phyloP scores from a whole-genome alignment of 2,329 filamentous ascomycete species.

The Aspergillus tamarii region DNA sequence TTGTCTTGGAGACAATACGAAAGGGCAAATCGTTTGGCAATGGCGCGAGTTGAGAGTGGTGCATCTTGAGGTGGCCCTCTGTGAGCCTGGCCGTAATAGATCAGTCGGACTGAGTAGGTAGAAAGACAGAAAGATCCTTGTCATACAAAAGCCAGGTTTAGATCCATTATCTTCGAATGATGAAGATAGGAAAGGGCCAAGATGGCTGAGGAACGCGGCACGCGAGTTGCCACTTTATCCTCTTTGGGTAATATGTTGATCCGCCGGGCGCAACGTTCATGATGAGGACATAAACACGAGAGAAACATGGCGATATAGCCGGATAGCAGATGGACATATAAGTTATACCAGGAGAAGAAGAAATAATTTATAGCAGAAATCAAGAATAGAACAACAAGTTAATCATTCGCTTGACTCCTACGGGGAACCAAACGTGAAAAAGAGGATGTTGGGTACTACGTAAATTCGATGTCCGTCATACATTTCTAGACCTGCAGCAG shows the following conservation, averaged over 20 bases:
- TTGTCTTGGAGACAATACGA: constrained; percentile 92
- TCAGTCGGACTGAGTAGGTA: neutral
- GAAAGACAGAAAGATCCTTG: neutral
- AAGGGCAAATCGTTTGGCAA: constrained; percentile 85
- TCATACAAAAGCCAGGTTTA: constrained; percentile 2
- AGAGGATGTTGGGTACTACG: neutral
- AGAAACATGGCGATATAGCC: neutral
- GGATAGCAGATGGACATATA: neutral
- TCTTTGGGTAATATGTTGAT: constrained; percentile 38
- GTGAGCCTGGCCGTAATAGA: constrained; percentile 2
- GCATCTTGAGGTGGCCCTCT: constrained; percentile 47
- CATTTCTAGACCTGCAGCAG: constrained; percentile 1
- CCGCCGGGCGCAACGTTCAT: constrained; percentile 8
- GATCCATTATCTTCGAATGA: constrained; percentile 16
- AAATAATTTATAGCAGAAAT: neutral
- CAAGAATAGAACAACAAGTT: neutral
- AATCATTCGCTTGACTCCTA: neutral
- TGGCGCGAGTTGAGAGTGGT: constrained; percentile 85
- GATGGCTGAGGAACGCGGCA: constrained; percentile 22
- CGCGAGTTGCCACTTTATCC: constrained; percentile 43
- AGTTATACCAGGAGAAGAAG: neutral
- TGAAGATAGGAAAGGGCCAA: constrained; percentile 25
- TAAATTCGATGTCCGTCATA: neutral
- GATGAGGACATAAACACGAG: constrained; percentile 2
- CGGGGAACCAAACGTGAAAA: neutral